phyloP scores from a whole-genome alignment of 2,329 filamentous ascomycete genomes.

The Ophiostoma piceae region DNA sequence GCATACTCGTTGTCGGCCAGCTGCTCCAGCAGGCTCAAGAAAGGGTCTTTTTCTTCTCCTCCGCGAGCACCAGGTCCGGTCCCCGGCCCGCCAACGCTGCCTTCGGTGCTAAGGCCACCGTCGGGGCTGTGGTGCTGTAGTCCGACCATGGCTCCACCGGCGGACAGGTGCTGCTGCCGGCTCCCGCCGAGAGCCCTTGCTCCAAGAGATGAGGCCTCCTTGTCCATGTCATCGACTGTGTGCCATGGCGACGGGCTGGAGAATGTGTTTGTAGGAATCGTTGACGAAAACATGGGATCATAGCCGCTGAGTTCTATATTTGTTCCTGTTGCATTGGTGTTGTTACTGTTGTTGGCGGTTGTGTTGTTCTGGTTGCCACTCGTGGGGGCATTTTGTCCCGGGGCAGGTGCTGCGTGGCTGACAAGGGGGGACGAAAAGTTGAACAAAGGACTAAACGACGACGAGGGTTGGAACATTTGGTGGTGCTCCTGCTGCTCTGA shows the following conservation, averaged over 20 bases:
- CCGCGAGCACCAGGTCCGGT: constrained; percentile 31
- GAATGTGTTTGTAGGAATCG: constrained; percentile 49
- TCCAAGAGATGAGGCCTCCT: constrained; percentile 16
- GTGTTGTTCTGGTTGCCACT: constrained; percentile 35
- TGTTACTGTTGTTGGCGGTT: constrained; percentile 26
- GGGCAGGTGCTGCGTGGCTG: background rate
- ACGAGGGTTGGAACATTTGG: background rate
- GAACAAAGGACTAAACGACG: background rate
- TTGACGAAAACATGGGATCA: constrained; percentile 55
- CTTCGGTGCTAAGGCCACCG: constrained; percentile 43
- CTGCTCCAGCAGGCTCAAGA: constrained; percentile 72
- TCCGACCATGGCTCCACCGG: constrained; percentile 4
- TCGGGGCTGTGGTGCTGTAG: constrained; percentile 40
- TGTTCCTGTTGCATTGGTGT: background rate
- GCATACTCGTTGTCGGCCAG: constrained; percentile 73
- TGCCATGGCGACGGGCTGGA: constrained; percentile 47
- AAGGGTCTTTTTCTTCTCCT: constrained; percentile 70
- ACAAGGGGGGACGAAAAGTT: background rate
- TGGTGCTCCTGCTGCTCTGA: background rate
- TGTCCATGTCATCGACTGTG: constrained; percentile 37
- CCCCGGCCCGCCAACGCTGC: constrained; percentile 43
- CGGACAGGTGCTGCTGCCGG: background rate
- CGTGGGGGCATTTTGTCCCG: background rate
- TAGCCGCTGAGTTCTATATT: constrained; percentile 37
- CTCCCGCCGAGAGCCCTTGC: constrained; percentile 15